Conservation (phyloP, 148 eudicot species). For the Amaranthus hypochondriacus region DNA sequence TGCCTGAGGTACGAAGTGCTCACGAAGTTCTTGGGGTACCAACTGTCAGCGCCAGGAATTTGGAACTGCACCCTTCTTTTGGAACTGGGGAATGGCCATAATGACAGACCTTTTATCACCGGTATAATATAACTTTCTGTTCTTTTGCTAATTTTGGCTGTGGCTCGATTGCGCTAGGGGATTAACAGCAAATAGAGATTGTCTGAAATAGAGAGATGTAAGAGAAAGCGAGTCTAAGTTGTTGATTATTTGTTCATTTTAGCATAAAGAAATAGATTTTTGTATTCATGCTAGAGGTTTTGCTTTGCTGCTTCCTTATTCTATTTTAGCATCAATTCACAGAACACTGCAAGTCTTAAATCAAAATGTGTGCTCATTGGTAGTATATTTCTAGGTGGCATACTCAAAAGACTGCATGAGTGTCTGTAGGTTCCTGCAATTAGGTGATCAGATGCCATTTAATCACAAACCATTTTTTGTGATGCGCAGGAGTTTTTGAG, state of each 20-base stretch:
- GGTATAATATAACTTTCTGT: slow-evolving; percentile 34
- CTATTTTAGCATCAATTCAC: too few relatives aligned
- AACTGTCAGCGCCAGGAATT: slow-evolving; percentile 96
- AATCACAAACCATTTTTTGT: background rate
- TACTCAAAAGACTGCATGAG: background rate
- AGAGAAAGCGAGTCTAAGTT: background rate
- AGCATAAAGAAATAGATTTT: background rate
- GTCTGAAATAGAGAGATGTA: background rate
- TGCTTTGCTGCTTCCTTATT: too few relatives aligned
- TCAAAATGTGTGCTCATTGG: background rate
- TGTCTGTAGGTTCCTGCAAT: background rate
- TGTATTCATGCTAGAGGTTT: background rate
- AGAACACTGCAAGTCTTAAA: too few relatives aligned
- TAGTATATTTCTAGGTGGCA: background rate
- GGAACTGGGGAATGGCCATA: slow-evolving; percentile 97
- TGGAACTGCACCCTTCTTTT: slow-evolving; percentile 90
- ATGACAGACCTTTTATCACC: slow-evolving; percentile 66
- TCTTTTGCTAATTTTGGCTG: slow-evolving; percentile 14
- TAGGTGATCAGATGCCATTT: background rate
- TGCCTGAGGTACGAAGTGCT: slow-evolving; percentile 84
- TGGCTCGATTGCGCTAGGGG: background rate
- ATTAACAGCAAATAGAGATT: background rate
- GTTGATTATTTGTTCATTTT: background rate
- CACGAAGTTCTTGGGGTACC: slow-evolving; percentile 79
- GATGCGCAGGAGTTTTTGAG: slow-evolving; percentile 71